Conservation (phyloP, 148 eudicot genomes). For the Camellia japonica region DNA sequence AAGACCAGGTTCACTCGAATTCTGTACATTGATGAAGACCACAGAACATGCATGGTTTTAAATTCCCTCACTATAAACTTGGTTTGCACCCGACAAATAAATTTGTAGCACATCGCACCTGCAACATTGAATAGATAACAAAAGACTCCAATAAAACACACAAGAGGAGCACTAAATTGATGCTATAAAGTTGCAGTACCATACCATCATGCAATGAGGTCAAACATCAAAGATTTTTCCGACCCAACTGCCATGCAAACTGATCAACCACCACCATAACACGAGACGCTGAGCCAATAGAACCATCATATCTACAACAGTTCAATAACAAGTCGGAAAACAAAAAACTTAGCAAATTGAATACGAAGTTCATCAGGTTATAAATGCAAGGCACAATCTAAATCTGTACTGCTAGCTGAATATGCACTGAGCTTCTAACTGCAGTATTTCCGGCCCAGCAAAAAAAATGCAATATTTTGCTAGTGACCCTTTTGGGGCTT, state of each 20-base stretch:
- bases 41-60: no score
- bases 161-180: not conserved
- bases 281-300: conserved; percentile 79
- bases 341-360: not conserved
- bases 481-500: no score
- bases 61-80: not conserved
- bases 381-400: not conserved
- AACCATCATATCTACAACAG: conserved; percentile 76
- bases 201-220: no score
- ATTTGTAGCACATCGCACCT: not conserved
- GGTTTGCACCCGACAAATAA: not conserved
- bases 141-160: not conserved
- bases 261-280: conserved; percentile 82
- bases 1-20: not conserved
- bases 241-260: conserved; percentile 45
- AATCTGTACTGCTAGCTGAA: not conserved
- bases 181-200: not conserved
- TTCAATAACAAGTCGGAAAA: conserved; percentile 1
- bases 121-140: not conserved
- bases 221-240: conserved; percentile 51
- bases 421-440: not conserved
- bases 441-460: no score
- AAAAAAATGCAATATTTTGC: no score
- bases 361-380: not conserved
- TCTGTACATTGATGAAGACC: not conserved